A percentile compares a stretch with the other conserved stretches of the same genome.
These are phyloP conservation scores for Penicillium goetzii DNA, from an alignment of 495 filamentous ascomycete genomes.

Conservation along the genomic window DNA sequence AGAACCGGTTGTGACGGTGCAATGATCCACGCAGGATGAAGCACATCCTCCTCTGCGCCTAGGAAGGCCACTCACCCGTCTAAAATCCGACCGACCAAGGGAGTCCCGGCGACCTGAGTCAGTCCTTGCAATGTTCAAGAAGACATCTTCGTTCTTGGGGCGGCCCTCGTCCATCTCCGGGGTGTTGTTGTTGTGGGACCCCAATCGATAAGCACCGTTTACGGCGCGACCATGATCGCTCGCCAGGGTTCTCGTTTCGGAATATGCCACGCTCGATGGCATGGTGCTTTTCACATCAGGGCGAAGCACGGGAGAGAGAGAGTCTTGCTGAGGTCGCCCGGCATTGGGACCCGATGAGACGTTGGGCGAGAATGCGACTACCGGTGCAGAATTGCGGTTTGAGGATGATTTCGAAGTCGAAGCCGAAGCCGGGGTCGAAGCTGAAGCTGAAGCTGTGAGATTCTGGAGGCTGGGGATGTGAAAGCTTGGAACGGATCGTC, in stretches of 20 bases:
- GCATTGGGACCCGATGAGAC: slow-evolving; percentile 35
- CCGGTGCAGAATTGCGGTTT: slow-evolving; percentile 7
- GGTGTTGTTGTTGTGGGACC: slow-evolving; percentile 27
- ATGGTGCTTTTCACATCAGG: slow-evolving; percentile 44
- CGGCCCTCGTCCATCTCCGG: slow-evolving; percentile 38
- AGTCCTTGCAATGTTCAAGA: slow-evolving; percentile 63
- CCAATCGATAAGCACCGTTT: slow-evolving; percentile 32
- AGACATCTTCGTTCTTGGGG: slow-evolving; percentile 60
- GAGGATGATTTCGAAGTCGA: neutral
- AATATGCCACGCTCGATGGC: slow-evolving; percentile 36
- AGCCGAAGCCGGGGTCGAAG: neutral
- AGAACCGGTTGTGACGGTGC: neutral
- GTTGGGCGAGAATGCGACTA: slow-evolving; percentile 5
- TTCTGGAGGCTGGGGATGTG: slow-evolving; percentile 30
- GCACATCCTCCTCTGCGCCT: neutral
- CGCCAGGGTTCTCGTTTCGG: slow-evolving; percentile 37
- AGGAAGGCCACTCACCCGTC: slow-evolving; percentile 50
- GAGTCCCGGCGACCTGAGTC: slow-evolving; percentile 54
- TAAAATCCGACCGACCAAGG: slow-evolving; percentile 50
- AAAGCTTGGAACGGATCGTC: slow-evolving; percentile 35
- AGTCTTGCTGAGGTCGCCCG: slow-evolving; percentile 35
- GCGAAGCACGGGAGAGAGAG: slow-evolving; percentile 25
- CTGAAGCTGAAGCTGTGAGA: slow-evolving; percentile 7
- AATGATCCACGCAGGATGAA: neutral
- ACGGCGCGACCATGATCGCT: slow-evolving; percentile 37